Base-by-base conservation (phyloP, 1,284 basidiomycete genomes). In the Melampsora larici-populina region DNA sequence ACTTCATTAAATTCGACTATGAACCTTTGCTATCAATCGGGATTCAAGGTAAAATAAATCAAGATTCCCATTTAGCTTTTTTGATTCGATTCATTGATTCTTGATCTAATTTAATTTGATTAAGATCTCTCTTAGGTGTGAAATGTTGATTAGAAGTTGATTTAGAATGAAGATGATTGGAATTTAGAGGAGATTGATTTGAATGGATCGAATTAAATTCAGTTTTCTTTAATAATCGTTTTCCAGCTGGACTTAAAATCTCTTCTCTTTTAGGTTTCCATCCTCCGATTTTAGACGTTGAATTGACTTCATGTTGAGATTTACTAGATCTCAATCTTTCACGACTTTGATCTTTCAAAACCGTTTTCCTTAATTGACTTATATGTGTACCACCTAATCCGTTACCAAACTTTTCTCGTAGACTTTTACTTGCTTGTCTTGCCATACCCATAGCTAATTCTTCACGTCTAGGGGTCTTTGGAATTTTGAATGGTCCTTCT, bases 371-470 rank as follows among this genome's bases (percentile, higher is more conserved):
- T 26, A 63, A 29, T 26, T 63, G 62, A 63, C 26, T 24, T 33
- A 17, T 3, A 63, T 63, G 24, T 63, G n/a, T 24, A 24, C 72
- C 63, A 29, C 49, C n/a, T 17, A 36, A 24, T 67, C 43, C 29
- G 26, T 24, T 29, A 15, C 64, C 72, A 55, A 65, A 75, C 51
- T 75, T 75, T 36, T 85, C 84, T 8, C 83, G 81, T 67, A 86
- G 83, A 0, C 83, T 80, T 78, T 81, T 80, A 70, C 83, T 83
- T 0, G 86, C 86, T 78, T 85, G 83, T 77, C 87, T 89, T 0
- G 92, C 92, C 55, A 97, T 87, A 82, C 86, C 90, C 80, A 91
- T 89, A 2, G 91, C 92, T 40, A 96, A 84, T 33, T 87, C 86
- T 83, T 97, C 94, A 48, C 94, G 87, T 40, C 87, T 31, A n/a